These are phyloP conservation scores for Pseudoneurospora amorphoporcata DNA, from an alignment of 495 filamentous ascomycete species.

Conservation along the genomic window DNA sequence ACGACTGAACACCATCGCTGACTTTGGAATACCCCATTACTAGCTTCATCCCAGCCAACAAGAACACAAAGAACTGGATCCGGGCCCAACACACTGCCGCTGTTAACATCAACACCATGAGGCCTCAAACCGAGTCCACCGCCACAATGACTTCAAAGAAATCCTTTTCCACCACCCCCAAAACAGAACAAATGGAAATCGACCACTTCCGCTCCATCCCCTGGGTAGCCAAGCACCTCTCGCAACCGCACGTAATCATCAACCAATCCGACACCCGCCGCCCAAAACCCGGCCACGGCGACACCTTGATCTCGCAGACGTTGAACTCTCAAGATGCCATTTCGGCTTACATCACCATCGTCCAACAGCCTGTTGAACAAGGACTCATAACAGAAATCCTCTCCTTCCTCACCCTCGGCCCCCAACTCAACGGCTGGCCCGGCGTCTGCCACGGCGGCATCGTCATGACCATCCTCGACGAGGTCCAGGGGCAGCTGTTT, in stretches of 20 bases:
- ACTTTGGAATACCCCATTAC: background rate
- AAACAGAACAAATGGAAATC: constrained; percentile 17
- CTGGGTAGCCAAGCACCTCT: constrained; percentile 45
- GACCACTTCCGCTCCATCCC: constrained; percentile 43
- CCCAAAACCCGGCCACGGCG: constrained; percentile 34
- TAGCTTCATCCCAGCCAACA: background rate
- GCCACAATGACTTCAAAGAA: background rate
- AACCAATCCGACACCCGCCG: constrained; percentile 27
- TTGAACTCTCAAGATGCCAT: constrained; percentile 45
- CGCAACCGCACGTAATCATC: constrained; percentile 17
- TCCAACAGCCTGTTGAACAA: constrained; percentile 13
- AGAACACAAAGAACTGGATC: background rate
- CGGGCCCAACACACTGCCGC: background rate
- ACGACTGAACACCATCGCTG: background rate
- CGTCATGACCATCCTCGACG: constrained; percentile 48
- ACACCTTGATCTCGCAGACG: constrained; percentile 46
- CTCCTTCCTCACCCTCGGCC: constrained; percentile 41
- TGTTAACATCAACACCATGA: background rate
- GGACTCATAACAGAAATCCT: constrained; percentile 31
- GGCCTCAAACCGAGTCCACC: background rate
- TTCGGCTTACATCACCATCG: constrained; percentile 35
- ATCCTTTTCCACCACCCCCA: background rate
- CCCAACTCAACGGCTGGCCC: constrained; percentile 47
- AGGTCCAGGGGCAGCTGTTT: constrained; percentile 40
- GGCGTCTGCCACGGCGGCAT: constrained; percentile 51